These are phyloP conservation scores for Artemisia tridentata DNA, from an alignment of 129 eudicot genomes.

Conservation along the genomic window DNA sequence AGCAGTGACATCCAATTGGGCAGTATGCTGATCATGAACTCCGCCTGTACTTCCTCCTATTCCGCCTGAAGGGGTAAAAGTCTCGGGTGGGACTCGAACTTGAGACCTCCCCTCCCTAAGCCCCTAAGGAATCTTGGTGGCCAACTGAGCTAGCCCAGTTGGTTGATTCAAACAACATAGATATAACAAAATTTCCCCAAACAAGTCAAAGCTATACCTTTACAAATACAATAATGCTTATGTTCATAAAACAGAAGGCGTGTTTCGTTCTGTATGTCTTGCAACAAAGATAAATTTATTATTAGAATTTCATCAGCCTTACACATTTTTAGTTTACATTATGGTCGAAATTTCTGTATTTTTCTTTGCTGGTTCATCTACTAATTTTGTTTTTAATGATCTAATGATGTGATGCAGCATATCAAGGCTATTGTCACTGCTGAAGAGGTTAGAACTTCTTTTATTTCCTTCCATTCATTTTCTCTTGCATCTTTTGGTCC, in stretches of 20 bases:
- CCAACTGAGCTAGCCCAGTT: too few species aligned
- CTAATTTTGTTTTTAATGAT: slow-evolving; percentile 15
- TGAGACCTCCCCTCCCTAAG: too few species aligned
- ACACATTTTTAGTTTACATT: background rate
- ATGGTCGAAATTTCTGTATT: background rate
- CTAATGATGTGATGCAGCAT: slow-evolving; percentile 49
- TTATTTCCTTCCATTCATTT: background rate
- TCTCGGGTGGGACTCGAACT: too few species aligned
- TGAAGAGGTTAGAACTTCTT: slow-evolving; percentile 45
- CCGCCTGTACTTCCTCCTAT: too few species aligned
- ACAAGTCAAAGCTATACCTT: background rate
- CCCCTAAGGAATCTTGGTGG: too few species aligned
- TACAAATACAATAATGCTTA: slow-evolving; percentile 2
- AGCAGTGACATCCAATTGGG: too few species aligned
- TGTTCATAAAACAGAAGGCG: too few species aligned
- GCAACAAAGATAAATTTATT: background rate
- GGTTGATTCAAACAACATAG: too few species aligned
- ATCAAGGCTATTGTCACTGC: slow-evolving; percentile 87
- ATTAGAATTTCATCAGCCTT: background rate
- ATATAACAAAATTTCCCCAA: background rate
- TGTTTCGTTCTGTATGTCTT: slow-evolving; percentile 9
- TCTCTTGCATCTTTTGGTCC: background rate
- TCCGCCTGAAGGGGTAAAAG: too few species aligned
- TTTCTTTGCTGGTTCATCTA: slow-evolving; percentile 15
- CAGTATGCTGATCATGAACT: too few species aligned